These are phyloP conservation scores for Porcisia hertigi DNA, from an alignment of 208 protist genomes.

Conservation along the genomic window DNA sequence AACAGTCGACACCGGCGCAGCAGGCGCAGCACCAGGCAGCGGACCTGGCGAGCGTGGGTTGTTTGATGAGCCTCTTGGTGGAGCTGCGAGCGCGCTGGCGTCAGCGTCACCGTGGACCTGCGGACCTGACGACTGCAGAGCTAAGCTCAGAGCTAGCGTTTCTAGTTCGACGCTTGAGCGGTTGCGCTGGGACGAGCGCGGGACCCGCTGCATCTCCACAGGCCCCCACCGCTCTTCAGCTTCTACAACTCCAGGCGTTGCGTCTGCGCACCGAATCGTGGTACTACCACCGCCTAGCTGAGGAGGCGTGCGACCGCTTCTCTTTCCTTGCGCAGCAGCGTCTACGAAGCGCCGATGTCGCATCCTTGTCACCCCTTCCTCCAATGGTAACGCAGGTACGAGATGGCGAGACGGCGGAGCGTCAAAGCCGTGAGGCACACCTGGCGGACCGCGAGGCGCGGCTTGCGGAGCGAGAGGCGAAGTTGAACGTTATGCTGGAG, in stretches of 20 bases:
- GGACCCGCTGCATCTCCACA: background rate
- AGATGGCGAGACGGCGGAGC: constrained; percentile 1
- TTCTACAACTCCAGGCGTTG: constrained; percentile 74
- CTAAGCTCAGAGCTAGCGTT: constrained; percentile 41
- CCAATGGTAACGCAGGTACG: background rate
- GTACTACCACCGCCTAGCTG: constrained; percentile 51
- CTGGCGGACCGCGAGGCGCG: constrained; percentile 41
- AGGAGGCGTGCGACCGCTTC: constrained; percentile 37
- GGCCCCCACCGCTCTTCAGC: constrained; percentile 44
- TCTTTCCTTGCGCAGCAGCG: background rate
- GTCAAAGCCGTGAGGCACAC: constrained; percentile 24
- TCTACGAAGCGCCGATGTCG: background rate
- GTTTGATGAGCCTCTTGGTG: constrained; percentile 40
- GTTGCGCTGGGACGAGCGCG: constrained; percentile 7
- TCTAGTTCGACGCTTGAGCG: constrained; percentile 31
- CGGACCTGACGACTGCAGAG: background rate
- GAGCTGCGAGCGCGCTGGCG: constrained; percentile 27
- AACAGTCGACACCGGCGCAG: constrained; percentile 19
- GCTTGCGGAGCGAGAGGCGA: constrained; percentile 64
- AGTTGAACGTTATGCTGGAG: constrained; percentile 63
- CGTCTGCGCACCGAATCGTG: constrained; percentile 65
- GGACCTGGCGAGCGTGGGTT: constrained; percentile 56
- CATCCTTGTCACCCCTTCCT: background rate
- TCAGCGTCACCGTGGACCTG: background rate
- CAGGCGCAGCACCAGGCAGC: constrained; percentile 28